These are phyloP conservation scores for Solanum verrucosum DNA, from an alignment of 257 asterid species.

Conservation along the genomic window DNA sequence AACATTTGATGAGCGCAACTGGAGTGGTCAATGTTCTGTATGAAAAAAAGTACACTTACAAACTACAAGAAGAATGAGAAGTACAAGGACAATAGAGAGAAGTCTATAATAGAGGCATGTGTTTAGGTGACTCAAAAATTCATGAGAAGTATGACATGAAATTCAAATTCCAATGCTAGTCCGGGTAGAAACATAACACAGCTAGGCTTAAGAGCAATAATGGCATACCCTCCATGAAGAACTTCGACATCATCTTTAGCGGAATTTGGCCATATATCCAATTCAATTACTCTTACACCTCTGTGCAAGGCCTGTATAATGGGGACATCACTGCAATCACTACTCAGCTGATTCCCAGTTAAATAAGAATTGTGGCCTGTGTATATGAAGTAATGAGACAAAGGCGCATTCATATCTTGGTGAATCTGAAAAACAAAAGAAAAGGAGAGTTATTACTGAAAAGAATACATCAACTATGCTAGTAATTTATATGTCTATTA, in stretches of 20 bases:
- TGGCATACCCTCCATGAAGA: conserved; percentile 58
- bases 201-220: not conserved
- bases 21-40: conserved; percentile 5
- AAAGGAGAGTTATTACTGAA: not conserved
- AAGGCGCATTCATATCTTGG: conserved; percentile 62
- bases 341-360: conserved; percentile 71
- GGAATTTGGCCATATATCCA: conserved; percentile 81
- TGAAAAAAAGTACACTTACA: not conserved
- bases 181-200: not conserved
- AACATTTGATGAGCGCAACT: conserved; percentile 6
- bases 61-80: not conserved
- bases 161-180: not conserved
- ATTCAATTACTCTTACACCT: conserved; percentile 62
- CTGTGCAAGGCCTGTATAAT: conserved; percentile 34
- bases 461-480: not conserved
- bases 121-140: not conserved
- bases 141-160: not conserved
- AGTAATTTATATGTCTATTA: not conserved
- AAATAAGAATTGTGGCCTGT: conserved; percentile 71
- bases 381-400: conserved; percentile 61
- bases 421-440: conserved; percentile 35
- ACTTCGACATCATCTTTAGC: conserved; percentile 45
- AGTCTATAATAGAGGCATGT: not conserved
- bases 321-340: conserved; percentile 60
- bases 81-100: not conserved